Conservation (phyloP, 768 basidiomycete genomes). For the Tremella fuciformis region DNA sequence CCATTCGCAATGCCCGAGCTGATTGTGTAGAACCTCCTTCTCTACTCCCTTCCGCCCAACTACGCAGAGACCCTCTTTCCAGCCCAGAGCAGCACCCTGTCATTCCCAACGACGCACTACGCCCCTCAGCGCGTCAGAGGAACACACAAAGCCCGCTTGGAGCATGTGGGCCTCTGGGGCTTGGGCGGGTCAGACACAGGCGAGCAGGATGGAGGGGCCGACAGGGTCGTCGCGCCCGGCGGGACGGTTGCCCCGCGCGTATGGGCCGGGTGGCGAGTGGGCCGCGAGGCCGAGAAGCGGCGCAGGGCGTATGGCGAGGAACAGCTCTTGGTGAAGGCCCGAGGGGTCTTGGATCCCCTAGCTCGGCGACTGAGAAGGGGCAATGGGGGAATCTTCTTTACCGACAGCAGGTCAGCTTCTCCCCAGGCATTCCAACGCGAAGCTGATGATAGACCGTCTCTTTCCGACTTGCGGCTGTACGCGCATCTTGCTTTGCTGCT, state of each 20-base stretch:
- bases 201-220: conserved; percentile 19
- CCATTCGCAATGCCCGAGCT: not conserved
- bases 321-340: conserved; percentile 26
- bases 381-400: conserved; percentile 19
- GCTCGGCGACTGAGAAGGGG: conserved; percentile 18
- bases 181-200: conserved; percentile 35
- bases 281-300: conserved; percentile 30
- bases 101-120: conserved; percentile 28
- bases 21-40: conserved; percentile 31
- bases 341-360: conserved; percentile 31
- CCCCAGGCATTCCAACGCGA: not conserved
- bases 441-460: conserved; percentile 26
- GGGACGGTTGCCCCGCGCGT: conserved; percentile 38
- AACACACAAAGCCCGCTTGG: conserved; percentile 27
- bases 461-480: conserved; percentile 29
- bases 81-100: conserved; percentile 15
- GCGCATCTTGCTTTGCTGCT: conserved; percentile 34
- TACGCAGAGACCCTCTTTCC: conserved; percentile 25
- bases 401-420: too few species aligned
- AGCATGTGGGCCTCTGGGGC: conserved; percentile 44
- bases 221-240: conserved; percentile 32
- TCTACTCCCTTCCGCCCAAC: conserved; percentile 40
- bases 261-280: conserved; percentile 42
- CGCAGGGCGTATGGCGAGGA: conserved; percentile 31
- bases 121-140: conserved; percentile 36